phyloP scores from a whole-genome alignment of 164 flowering plant species.

The Tinospora cordifolia region DNA sequence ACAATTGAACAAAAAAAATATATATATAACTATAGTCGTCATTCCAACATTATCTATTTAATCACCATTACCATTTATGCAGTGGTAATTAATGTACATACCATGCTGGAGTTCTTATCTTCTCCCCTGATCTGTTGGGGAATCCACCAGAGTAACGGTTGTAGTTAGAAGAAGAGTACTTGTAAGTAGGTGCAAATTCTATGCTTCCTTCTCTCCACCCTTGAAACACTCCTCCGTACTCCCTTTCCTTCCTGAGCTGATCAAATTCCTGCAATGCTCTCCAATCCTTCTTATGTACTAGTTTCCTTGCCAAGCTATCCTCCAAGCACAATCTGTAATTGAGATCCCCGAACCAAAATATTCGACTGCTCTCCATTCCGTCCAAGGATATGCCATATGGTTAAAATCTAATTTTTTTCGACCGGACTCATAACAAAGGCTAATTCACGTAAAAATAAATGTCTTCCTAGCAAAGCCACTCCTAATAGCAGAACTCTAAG shows the following conservation, averaged over 20 bases:
- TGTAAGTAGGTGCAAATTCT: slow-evolving; percentile 79
- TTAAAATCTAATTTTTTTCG: too few relatives aligned
- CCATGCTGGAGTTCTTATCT: slow-evolving; percentile 86
- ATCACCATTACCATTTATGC: too few relatives aligned
- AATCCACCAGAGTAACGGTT: slow-evolving; percentile 57
- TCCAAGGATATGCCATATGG: too few relatives aligned
- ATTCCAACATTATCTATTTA: too few relatives aligned
- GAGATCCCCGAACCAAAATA: slow-evolving; percentile 85
- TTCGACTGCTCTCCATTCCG: slow-evolving; percentile 39
- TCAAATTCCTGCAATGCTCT: slow-evolving; percentile 54
- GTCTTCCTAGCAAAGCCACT: too few relatives aligned
- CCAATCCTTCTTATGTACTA: slow-evolving; percentile 58
- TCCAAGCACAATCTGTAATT: slow-evolving; percentile 63
- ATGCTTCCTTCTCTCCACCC: slow-evolving; percentile 76
- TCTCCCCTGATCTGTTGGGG: slow-evolving; percentile 49
- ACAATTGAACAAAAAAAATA: too few relatives aligned
- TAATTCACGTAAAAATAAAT: too few relatives aligned
- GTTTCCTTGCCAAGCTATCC: slow-evolving; percentile 48
- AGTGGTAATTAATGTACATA: slow-evolving; percentile 11
- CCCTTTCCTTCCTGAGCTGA: slow-evolving; percentile 55
- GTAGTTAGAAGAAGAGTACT: slow-evolving; percentile 50
- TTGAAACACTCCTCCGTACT: slow-evolving; percentile 61
- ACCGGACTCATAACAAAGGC: too few relatives aligned
- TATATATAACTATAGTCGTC: too few relatives aligned
- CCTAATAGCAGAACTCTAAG: too few relatives aligned